These are phyloP conservation scores for Dactylis glomerata DNA, from an alignment of 176 grass and related monocot genomes.

Conservation along the genomic window DNA sequence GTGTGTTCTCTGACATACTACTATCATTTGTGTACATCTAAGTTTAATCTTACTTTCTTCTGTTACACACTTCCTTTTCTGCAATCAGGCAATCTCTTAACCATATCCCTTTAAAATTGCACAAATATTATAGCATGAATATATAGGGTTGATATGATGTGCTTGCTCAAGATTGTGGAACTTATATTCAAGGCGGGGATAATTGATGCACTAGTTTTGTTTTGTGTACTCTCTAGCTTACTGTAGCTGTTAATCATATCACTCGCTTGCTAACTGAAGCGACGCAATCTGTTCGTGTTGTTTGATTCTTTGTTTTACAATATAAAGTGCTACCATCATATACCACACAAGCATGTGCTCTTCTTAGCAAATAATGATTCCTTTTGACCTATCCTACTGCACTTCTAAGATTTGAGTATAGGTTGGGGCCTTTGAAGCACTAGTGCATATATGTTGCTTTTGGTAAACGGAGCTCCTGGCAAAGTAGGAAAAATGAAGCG, in stretches of 20 bases:
- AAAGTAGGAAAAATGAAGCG: conserved; percentile 7
- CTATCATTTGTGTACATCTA: conserved; percentile 7
- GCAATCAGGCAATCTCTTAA: conserved; percentile 2
- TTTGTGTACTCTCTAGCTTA: neutral
- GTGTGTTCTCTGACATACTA: neutral
- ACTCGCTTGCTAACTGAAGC: neutral
- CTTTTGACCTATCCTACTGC: conserved; percentile 3
- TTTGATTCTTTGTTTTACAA: neutral
- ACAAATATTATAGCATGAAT: neutral
- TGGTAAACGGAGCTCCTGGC: neutral
- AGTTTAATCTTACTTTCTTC: conserved; percentile 15
- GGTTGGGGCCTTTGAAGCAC: neutral
- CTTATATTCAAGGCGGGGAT: neutral
- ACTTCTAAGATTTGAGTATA: conserved; percentile 9
- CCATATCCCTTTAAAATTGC: neutral
- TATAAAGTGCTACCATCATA: neutral
- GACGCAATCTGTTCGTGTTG: neutral
- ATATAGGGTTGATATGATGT: neutral
- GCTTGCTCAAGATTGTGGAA: neutral
- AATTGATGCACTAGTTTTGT: neutral
- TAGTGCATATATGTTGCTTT: conserved; percentile 9
- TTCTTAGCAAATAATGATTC: neutral
- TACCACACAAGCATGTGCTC: neutral
- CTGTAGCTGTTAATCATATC: neutral
- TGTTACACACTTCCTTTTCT: neutral